Evolutionary conservation across 768 basidiomycete genomes (phyloP).

Genomic region (Punctularia strigosozonata): DNA sequence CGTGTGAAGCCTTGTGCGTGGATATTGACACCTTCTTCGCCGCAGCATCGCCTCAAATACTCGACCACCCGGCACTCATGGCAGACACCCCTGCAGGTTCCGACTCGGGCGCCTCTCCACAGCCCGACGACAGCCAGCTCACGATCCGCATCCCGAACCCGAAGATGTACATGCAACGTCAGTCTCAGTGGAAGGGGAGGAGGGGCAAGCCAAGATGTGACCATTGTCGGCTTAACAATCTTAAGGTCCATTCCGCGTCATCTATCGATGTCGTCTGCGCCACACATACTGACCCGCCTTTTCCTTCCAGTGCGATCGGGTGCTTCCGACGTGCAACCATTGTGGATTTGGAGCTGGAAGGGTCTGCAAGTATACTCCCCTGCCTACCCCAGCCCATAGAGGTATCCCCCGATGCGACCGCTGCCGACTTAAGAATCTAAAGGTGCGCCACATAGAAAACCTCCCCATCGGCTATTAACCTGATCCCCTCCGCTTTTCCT

Average conservation of each 20-base stretch:
- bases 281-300: constrained; percentile 8
- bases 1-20: too few species aligned
- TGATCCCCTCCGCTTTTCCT: constrained; percentile 2
- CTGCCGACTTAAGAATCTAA: constrained; percentile 55
- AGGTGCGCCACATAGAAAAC: constrained; percentile 28
- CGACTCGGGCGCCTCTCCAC: too few species aligned
- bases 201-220: constrained; percentile 69
- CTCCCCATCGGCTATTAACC: constrained; percentile 4
- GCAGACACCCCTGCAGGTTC: neutral
- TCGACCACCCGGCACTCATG: too few species aligned
- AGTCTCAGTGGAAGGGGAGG: constrained; percentile 65
- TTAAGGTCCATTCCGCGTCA: constrained; percentile 39
- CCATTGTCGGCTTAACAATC: constrained; percentile 58
- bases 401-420: constrained; percentile 67
- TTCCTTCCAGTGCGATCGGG: constrained; percentile 48
- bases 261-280: constrained; percentile 2
- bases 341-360: constrained; percentile 53
- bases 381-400: constrained; percentile 65
- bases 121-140: constrained; percentile 20
- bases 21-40: too few species aligned
- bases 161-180: constrained; percentile 54
- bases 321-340: constrained; percentile 60
- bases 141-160: constrained; percentile 60
- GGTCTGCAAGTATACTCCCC: constrained; percentile 61
- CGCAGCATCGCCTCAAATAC: too few species aligned